Evolutionary conservation across 192 early-diverging fungal genomes (phyloP).

Genomic region (Podila epigama): DNA sequence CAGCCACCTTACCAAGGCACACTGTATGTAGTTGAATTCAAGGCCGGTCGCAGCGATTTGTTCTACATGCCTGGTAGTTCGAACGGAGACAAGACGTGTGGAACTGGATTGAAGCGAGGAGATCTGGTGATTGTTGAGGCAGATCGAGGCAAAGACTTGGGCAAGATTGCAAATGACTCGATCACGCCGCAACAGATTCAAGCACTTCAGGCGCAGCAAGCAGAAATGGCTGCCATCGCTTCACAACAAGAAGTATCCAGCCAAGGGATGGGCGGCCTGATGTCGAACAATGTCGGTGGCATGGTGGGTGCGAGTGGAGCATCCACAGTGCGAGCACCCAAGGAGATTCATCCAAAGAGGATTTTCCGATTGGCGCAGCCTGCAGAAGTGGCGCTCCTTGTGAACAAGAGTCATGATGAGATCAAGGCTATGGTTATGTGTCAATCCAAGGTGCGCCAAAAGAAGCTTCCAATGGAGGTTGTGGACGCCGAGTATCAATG

Average conservation of each 20-base stretch:
- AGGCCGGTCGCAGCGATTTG: conserved; percentile 84
- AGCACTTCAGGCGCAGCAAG: conserved; percentile 53
- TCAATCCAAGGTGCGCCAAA: conserved; percentile 88
- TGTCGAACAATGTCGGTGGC: conserved; percentile 55
- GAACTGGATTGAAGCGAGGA: conserved; percentile 60
- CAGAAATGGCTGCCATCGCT: conserved; percentile 42
- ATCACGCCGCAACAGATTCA: conserved; percentile 65
- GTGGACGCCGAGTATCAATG: conserved; percentile 99
- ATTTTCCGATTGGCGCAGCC: conserved; percentile 86
- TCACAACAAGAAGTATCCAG: conserved; percentile 52
- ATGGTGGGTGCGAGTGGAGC: background rate
- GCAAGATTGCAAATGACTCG: conserved; percentile 79
- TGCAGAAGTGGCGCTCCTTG: conserved; percentile 81
- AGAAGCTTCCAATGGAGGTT: conserved; percentile 93
- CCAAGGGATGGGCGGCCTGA: conserved; percentile 44
- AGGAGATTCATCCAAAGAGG: conserved; percentile 89
- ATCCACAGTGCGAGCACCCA: conserved; percentile 63
- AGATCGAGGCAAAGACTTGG: conserved; percentile 89
- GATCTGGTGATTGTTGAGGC: conserved; percentile 89
- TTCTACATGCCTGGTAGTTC: conserved; percentile 69
- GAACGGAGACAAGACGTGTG: conserved; percentile 34
- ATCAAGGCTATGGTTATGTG: conserved; percentile 87
- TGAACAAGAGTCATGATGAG: conserved; percentile 89
- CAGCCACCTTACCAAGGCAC: conserved; percentile 59
- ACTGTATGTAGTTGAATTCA: conserved; percentile 88